Percentiles rank a stretch among this genome's conserved stretches.
Evolutionary conservation across 768 basidiomycete species (phyloP).

Genomic region (Kwoniella sp.): DNA sequence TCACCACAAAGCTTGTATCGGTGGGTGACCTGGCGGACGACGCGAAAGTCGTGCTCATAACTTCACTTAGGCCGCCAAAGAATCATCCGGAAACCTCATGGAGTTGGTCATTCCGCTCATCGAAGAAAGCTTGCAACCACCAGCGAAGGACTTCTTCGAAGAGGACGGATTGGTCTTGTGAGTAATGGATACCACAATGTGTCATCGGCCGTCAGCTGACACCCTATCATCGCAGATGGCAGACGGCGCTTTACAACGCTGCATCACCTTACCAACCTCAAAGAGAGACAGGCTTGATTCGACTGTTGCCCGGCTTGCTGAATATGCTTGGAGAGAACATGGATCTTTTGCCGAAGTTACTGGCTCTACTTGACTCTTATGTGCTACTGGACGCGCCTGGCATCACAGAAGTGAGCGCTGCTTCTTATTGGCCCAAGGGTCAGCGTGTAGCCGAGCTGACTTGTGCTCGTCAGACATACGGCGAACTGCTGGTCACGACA

Average conservation of each 20-base stretch:
- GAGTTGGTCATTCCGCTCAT: constrained; percentile 54
- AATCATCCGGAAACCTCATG: constrained; percentile 47
- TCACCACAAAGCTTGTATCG: constrained; percentile 50
- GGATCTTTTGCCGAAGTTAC: constrained; percentile 38
- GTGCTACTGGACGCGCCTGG: constrained; percentile 49
- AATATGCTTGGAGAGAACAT: constrained; percentile 46
- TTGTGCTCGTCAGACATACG: constrained; percentile 28
- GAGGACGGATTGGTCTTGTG: constrained; percentile 52
- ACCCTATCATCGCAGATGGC: constrained; percentile 40
- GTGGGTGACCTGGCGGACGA: constrained; percentile 11
- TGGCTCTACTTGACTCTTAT: constrained; percentile 53
- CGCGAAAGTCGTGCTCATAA: constrained; percentile 16
- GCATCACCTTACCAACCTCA: constrained; percentile 41
- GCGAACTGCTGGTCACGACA: constrained; percentile 32
- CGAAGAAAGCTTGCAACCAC: constrained; percentile 51
- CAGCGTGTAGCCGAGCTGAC: too few species aligned
- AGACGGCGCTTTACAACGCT: constrained; percentile 49
- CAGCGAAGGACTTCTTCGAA: constrained; percentile 55
- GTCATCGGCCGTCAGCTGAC: background rate
- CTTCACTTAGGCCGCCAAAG: constrained; percentile 32
- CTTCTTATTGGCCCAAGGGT: too few species aligned
- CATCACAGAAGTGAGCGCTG: constrained; percentile 41
- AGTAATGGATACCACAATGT: constrained; percentile 7
- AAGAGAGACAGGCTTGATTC: constrained; percentile 43
- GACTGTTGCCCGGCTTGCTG: constrained; percentile 47